These are phyloP conservation scores for Fomitopsis betulina DNA, from an alignment of 1,284 basidiomycete genomes.

Conservation along the genomic window DNA sequence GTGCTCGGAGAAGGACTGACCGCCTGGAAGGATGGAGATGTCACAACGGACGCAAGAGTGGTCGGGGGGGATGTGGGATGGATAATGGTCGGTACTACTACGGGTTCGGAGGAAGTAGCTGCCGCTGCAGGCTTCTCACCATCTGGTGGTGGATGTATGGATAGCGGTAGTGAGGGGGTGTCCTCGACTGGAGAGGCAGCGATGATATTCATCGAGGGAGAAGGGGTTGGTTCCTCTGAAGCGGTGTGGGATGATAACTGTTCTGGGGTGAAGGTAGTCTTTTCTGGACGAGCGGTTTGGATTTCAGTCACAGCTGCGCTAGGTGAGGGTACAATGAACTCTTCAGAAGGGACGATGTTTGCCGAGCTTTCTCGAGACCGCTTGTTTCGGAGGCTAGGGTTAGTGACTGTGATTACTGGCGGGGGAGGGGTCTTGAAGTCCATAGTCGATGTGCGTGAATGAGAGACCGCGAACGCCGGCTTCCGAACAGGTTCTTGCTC, in stretches of 20 bases:
- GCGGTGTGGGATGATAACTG: conserved; percentile 15
- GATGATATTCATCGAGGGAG: conserved; percentile 15
- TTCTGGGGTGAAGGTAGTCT: conserved; percentile 33
- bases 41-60: conserved; percentile 3
- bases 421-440: conserved; percentile 7
- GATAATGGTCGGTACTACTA: not conserved
- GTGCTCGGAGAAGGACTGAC: conserved; percentile 17
- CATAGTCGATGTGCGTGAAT: conserved; percentile 14
- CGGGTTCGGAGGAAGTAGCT: not conserved
- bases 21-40: conserved; percentile 7
- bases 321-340: conserved; percentile 31
- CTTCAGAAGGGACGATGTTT: conserved; percentile 27
- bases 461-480: not conserved
- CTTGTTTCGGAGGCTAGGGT: conserved; percentile 9
- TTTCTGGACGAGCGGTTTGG: conserved; percentile 41
- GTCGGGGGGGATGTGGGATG: conserved; percentile 2
- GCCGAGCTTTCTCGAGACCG: conserved; percentile 14
- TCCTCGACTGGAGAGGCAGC: conserved; percentile 6
- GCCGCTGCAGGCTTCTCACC: not conserved
- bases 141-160: not conserved
- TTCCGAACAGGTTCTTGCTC: conserved; percentile 32
- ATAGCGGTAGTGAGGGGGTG: not conserved
- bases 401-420: conserved; percentile 7
- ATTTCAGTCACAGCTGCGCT: conserved; percentile 30
- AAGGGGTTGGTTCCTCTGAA: conserved; percentile 16